Base-by-base conservation (phyloP, 257 asterid genomes). In the Paraleonurus japonicus region DNA sequence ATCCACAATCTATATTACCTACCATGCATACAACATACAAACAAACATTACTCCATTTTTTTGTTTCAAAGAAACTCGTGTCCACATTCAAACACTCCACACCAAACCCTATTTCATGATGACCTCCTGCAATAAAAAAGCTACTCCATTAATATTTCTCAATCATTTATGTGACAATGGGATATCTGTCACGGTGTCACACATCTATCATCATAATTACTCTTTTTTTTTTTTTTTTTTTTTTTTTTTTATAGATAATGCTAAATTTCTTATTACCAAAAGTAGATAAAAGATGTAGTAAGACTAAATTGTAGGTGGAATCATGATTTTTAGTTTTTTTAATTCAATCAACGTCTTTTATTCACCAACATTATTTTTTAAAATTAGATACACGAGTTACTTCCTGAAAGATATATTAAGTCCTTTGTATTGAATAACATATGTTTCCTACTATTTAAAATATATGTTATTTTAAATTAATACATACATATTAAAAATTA, bases 131-230 rank as follows among this genome's bases (percentile, higher is more conserved):
- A 64, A 37, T 26, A 41, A 65, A 65, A 81, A 78, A 55, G 73
- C 67, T 3, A 57, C n/a, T n/a, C 24, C 83, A 74, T 65, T 84
- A 23, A 71, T 7, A 62, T 75, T 70, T 70, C 77, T 75, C 82
- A 58, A 75, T 24, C 75, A 32, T n/a, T 47, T 47, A 0, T 47
- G 54, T n/a, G 22, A 47, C 8, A 47, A n/a, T 47, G 54, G 20
- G 10, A 16, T 47, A 47, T 16, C 54, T 5, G 54, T 47, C 51
- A 43, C 51, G 19, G 51, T 43, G 51, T 43, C 54, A 47, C 8
- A 2, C 22, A 16, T 47, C 22, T 16, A 4, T 47, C 20, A 6
- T 47, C 54, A 47, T 47, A 45, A 45, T 45, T 15, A 45, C 53
- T n/a, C 20, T 4, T 15, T 15, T n/a, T n/a, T n/a, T n/a, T n/a